These are phyloP conservation scores for Rhododendron williamsianum DNA, from an alignment of 148 eudicot genomes.

Conservation along the genomic window DNA sequence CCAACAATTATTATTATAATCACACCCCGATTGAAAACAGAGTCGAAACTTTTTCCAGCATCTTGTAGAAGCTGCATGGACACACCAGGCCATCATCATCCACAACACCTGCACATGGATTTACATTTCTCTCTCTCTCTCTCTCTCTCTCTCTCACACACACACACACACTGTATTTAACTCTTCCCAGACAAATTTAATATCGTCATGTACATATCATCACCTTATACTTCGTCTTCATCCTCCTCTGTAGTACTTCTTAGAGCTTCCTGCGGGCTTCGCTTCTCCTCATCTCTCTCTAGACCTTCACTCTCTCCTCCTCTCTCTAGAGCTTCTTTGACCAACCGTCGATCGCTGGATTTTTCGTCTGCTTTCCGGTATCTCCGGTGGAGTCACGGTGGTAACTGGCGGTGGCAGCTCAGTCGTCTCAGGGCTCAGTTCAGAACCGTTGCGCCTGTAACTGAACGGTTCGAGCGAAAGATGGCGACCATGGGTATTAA, in stretches of 20 bases:
- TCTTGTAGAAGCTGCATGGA: constrained; percentile 2
- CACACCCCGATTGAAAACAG: not conserved
- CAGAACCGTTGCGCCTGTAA: constrained; percentile 35
- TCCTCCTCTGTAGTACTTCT: constrained; percentile 28
- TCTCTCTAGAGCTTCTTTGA: constrained; percentile 9
- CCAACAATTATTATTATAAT: not conserved
- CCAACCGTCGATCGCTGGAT: constrained; percentile 23
- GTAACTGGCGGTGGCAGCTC: constrained; percentile 51
- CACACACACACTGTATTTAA: not conserved
- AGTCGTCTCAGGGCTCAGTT: constrained; percentile 48
- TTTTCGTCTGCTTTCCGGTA: constrained; percentile 31
- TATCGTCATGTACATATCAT: constrained; percentile 23
- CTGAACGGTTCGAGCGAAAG: constrained; percentile 55
- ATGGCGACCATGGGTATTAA: constrained; percentile 72
- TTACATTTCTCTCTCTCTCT: not conserved
- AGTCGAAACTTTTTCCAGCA: not conserved
- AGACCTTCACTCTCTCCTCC: constrained; percentile 33
- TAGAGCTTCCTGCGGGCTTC: constrained; percentile 31
- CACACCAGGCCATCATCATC: too few species aligned
- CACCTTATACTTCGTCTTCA: constrained; percentile 15
- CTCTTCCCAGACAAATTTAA: not conserved
- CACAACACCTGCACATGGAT: not conserved
- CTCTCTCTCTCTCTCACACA: too few species aligned
- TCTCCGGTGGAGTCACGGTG: constrained; percentile 57
- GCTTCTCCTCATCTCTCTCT: constrained; percentile 18